Percentiles rank a stretch among this genome's conserved stretches.
phyloP scores from a whole-genome alignment of 306 rosid genomes.

The Begonia fuchsioides region DNA sequence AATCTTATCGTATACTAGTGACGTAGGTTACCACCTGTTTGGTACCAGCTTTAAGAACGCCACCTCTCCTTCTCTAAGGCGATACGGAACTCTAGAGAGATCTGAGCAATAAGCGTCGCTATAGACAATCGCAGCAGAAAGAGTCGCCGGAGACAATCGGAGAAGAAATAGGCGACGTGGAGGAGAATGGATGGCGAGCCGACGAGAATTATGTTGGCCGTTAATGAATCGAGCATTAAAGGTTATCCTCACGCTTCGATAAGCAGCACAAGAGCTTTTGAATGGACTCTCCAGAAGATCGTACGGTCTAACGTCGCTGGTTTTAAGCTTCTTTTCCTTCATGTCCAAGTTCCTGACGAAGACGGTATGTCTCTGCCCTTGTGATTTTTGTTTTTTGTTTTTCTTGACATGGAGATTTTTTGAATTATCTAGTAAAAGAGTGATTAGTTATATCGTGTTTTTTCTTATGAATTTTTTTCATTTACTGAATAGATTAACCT shows the following conservation, averaged over 20 bases:
- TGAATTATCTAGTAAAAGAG: too few species aligned
- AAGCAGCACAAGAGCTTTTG: conserved; percentile 79
- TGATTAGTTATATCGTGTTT: too few species aligned
- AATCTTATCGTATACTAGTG: too few species aligned
- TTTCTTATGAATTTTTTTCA: too few species aligned
- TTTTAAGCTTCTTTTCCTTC: conserved; percentile 67
- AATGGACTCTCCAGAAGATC: conserved; percentile 79
- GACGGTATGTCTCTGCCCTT: conserved; percentile 39
- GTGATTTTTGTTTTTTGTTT: conserved; percentile 1
- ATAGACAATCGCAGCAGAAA: background rate
- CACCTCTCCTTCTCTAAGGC: background rate
- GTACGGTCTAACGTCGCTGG: conserved; percentile 45
- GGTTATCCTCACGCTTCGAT: conserved; percentile 85
- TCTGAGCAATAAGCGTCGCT: background rate
- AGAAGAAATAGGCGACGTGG: conserved; percentile 4
- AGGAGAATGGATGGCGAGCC: conserved; percentile 21
- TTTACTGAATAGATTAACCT: too few species aligned
- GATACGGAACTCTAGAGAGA: conserved; percentile 3
- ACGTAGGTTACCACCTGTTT: too few species aligned
- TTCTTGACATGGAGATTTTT: too few species aligned
- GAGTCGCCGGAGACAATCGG: background rate
- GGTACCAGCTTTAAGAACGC: too few species aligned
- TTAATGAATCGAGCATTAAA: conserved; percentile 77
- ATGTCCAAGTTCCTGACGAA: conserved; percentile 85
- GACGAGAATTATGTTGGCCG: conserved; percentile 69